Conservation (phyloP, 345 rosid species). For the Streptanthus diversifolius region DNA sequence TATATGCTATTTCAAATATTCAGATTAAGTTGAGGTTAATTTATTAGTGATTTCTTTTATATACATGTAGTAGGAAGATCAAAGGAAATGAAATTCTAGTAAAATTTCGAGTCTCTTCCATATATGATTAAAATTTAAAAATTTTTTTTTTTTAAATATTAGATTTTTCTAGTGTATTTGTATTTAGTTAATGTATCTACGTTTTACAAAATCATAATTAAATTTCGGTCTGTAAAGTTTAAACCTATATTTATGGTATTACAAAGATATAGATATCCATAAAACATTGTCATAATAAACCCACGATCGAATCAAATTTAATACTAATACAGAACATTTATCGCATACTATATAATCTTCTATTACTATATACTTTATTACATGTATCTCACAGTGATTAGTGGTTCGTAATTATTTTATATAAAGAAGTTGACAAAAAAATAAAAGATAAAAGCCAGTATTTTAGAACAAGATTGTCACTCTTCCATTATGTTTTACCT, state of each 20-base stretch:
- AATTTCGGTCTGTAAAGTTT: background rate
- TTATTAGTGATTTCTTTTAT: no score
- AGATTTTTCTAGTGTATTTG: background rate
- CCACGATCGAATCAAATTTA: background rate
- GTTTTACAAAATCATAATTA: background rate
- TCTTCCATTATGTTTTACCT: conserved; percentile 22
- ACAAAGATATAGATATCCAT: background rate
- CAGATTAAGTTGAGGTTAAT: no score
- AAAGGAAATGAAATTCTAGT: no score
- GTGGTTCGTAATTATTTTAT: background rate
- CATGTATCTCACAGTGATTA: background rate
- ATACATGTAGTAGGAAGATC: no score
- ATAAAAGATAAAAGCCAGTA: background rate
- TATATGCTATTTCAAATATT: no score
- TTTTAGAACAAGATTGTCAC: background rate
- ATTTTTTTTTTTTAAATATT: no score
- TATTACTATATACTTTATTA: background rate
- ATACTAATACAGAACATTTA: background rate
- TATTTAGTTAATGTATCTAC: background rate
- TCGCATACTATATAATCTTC: background rate
- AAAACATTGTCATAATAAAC: background rate
- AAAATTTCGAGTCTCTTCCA: no score
- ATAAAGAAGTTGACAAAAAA: conserved; percentile 11
- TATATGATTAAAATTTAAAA: no score
- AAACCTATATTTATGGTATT: background rate